These are phyloP conservation scores for Periconia macrospinosa DNA, from an alignment of 2,329 filamentous ascomycete genomes.

Conservation along the genomic window DNA sequence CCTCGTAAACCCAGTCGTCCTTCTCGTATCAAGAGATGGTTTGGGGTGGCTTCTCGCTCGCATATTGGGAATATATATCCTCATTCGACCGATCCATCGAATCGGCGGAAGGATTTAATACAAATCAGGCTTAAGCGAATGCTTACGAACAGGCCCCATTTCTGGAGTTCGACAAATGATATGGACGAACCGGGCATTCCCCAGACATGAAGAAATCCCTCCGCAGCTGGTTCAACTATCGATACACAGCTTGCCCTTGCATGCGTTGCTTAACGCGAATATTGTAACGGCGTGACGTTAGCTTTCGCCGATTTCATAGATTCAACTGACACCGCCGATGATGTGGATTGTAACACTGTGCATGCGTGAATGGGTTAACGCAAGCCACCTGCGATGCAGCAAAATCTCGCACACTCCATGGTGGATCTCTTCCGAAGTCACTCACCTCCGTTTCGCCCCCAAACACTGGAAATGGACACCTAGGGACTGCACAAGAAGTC, in stretches of 20 bases:
- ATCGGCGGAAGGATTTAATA: background rate
- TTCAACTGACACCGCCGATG: background rate
- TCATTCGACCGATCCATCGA: background rate
- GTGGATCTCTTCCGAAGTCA: background rate
- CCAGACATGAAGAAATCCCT: background rate
- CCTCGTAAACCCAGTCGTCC: background rate
- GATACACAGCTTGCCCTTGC: background rate
- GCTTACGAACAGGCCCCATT: background rate
- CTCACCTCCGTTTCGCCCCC: conserved; percentile 13
- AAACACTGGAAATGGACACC: background rate
- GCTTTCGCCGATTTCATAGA: too few relatives aligned
- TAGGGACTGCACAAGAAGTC: conserved; percentile 24
- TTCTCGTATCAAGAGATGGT: background rate
- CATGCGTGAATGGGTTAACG: conserved; percentile 7
- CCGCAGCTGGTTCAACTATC: background rate
- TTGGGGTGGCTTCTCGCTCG: background rate
- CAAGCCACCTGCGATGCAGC: background rate
- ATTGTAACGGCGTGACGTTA: too few relatives aligned
- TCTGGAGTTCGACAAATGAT: background rate
- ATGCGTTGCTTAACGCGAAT: background rate
- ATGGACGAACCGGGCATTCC: background rate
- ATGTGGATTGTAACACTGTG: background rate
- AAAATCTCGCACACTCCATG: background rate
- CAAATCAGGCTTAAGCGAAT: background rate
- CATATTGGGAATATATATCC: background rate